Percentiles rank a stretch among this genome's conserved stretches.
phyloP scores from a whole-genome alignment of 2,329 filamentous ascomycete genomes.

The Xylariomycetidae sp. region DNA sequence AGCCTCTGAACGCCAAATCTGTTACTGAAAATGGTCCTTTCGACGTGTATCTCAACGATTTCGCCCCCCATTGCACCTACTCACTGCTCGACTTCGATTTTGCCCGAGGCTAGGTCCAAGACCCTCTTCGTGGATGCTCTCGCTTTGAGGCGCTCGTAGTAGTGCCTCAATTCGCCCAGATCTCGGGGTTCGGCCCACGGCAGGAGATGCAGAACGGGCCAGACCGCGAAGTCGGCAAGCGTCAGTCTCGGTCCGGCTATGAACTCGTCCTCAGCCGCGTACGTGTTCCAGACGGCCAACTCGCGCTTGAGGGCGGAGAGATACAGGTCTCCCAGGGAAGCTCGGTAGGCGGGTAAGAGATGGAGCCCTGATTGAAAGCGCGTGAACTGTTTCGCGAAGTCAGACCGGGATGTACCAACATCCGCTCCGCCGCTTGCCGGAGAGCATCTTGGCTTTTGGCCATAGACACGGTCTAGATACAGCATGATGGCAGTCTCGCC shows the following conservation, averaged over 20 bases:
- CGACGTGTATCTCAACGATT: no score
- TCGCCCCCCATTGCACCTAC: no score
- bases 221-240: constrained; percentile 53
- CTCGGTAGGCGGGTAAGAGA: constrained; percentile 34
- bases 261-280: constrained; percentile 34
- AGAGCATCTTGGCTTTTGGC: constrained; percentile 23
- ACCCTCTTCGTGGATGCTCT: constrained; percentile 12
- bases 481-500: constrained; percentile 52
- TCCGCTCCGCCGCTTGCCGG: no score
- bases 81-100: no score
- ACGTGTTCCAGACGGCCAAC: constrained; percentile 37
- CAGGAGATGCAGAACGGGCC: constrained; percentile 50
- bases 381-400: constrained; percentile 33
- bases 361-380: constrained; percentile 38
- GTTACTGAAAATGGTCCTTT: no score
- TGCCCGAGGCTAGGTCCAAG: no score
- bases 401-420: constrained; percentile 16
- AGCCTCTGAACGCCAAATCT: no score
- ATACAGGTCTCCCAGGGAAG: no score
- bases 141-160: constrained; percentile 23
- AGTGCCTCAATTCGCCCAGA: constrained; percentile 29
- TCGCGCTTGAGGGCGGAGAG: constrained; percentile 18
- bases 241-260: constrained; percentile 42
- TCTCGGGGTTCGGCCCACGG: constrained; percentile 18
- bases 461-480: constrained; percentile 55